phyloP scores from a whole-genome alignment of 1,284 basidiomycete species.

The Vanrija humicola region DNA sequence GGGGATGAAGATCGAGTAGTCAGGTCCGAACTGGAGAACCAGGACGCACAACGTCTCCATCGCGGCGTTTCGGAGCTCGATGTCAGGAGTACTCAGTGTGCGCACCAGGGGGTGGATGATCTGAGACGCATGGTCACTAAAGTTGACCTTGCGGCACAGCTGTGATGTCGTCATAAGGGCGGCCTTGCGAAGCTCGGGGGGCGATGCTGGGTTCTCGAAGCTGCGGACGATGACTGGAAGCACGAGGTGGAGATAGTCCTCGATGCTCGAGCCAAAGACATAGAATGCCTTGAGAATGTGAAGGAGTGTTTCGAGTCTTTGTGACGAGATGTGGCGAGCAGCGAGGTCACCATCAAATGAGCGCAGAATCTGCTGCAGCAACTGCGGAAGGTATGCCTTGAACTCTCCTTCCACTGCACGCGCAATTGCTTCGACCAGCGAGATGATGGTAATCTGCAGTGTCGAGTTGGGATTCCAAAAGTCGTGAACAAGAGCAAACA shows the following conservation, averaged over 20 bases:
- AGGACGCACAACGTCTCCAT: constrained; percentile 93
- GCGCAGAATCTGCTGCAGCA: constrained; percentile 82
- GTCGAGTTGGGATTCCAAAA: constrained; percentile 78
- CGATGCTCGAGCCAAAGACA: constrained; percentile 93
- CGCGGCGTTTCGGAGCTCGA: constrained; percentile 76
- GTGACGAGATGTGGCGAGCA: constrained; percentile 55
- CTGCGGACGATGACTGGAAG: constrained; percentile 91
- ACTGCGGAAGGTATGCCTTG: constrained; percentile 91
- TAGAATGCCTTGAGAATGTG: constrained; percentile 71
- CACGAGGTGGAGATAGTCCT: constrained; percentile 96
- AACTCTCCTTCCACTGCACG: constrained; percentile 96
- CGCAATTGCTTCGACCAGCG: constrained; percentile 90
- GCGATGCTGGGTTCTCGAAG: constrained; percentile 78
- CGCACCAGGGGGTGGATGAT: constrained; percentile 95
- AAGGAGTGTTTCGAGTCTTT: constrained; percentile 87
- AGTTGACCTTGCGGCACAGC: constrained; percentile 89
- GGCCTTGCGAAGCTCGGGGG: constrained; percentile 71
- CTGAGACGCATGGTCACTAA: constrained; percentile 96
- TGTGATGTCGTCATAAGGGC: constrained; percentile 91
- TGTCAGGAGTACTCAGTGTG: constrained; percentile 72
- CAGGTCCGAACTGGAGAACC: constrained; percentile 87
- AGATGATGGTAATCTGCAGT: constrained; percentile 88
- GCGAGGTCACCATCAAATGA: constrained; percentile 79
- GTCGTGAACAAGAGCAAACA: constrained; percentile 78
- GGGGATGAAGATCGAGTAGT: constrained; percentile 96